Evolutionary conservation across 1,139 yeast species (phyloP), one percentile per base, ranked within the genome.

Genomic region (Diutina neorugosa): DNA sequence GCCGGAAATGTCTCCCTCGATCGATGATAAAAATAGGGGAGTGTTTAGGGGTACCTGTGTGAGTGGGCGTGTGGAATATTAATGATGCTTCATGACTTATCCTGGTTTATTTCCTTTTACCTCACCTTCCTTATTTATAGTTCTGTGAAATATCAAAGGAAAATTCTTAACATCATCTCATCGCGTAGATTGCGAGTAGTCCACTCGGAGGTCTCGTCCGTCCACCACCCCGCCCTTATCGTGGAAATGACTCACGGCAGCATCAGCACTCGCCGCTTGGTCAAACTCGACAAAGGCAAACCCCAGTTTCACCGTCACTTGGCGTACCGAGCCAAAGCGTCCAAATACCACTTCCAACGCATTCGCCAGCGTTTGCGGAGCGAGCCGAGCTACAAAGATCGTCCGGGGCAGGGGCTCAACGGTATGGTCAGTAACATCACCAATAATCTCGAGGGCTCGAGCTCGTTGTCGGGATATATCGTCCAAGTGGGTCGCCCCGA

Each of bases 281-380:
- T 69, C 74, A 61, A 68, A 82, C 60, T 83, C 86, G 25, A 84
- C 77, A 57, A 84, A 84, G 1, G 83, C 90, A 58, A 82, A 84
- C 5, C 52, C 40, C 9, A 79, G 68, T n/a, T 55, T 51, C 18
- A 44, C 53, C 34, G 49, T 49, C 9, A 52, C 51, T 18, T 40
- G 42, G 18, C 20, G 20, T n/a, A 84, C 78, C 5, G 65, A 60
- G 1, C 90, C 90, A 64, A 82, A 84, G 54, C 86, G 67, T 18
- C 78, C 69, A 61, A 83, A 84, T 6, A 83, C 77, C 40, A 76
- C 63, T 51, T 71, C 69, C 41, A 83, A 63, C 52, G 84, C 84
- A 8, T 76, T 80, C 16, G 72, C 77, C 9, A 68, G 68, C 2
- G 90, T 84, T 3, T 81, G 65, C 0, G 86, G 80, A 57, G 84